phyloP scores from a whole-genome alignment of 2,329 filamentous ascomycete species.

The Botrytis tulipae region DNA sequence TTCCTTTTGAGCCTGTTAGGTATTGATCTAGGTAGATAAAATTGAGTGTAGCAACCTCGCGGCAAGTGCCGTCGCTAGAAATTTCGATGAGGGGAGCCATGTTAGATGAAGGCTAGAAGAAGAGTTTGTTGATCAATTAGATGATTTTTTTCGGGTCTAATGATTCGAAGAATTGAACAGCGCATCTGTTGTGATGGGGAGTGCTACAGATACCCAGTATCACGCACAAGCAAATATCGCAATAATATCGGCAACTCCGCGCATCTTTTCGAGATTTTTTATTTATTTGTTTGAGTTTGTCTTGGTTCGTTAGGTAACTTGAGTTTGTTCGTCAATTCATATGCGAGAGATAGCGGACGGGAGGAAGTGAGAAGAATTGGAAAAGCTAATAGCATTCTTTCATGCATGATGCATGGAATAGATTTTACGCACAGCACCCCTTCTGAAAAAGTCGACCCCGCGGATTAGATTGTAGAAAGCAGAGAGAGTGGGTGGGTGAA shows the following conservation, averaged over 20 bases:
- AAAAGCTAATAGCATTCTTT: background rate
- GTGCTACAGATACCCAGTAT: background rate
- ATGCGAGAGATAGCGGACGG: background rate
- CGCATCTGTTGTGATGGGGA: background rate
- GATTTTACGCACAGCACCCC: background rate
- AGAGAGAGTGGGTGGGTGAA: background rate
- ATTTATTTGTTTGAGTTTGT: background rate
- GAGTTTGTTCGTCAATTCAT: background rate
- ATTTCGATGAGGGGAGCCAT: background rate
- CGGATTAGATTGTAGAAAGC: background rate
- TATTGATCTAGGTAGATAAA: background rate
- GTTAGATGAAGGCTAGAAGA: background rate
- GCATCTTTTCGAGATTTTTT: background rate
- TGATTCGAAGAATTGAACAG: background rate
- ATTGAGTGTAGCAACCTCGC: background rate
- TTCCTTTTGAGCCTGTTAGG: background rate
- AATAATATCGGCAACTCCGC: background rate
- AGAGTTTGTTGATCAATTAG: background rate
- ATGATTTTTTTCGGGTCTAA: background rate
- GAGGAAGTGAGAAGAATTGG: background rate
- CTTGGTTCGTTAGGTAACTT: background rate
- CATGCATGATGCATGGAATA: constrained; percentile 2
- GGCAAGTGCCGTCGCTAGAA: background rate
- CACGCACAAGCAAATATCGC: background rate
- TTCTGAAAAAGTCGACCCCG: background rate